Base-by-base conservation (phyloP, 352 stramenopile species). In the Phytopythium ostracodes region DNA sequence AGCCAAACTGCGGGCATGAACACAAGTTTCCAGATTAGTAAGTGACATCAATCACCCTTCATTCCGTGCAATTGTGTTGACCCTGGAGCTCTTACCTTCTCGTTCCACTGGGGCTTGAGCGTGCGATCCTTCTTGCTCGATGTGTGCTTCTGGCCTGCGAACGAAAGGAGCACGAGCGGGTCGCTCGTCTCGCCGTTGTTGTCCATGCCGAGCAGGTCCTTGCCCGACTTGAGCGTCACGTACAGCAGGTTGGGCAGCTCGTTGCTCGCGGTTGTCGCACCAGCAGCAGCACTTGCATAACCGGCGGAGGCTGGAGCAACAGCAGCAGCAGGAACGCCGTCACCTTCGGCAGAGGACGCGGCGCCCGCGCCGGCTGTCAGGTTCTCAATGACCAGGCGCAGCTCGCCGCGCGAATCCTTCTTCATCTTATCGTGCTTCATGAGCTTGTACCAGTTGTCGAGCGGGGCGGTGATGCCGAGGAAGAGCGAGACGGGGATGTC, bases 141-240 rank as follows among this genome's bases (percentile, higher is more conserved):
- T 61, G 87, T 81, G 60, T 96, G 83, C 56, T 93, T 89, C 65
- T 96, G 90, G 22, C 89, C 86, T 18, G 77, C 81, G 56, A 77
- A 80, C 53, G 68, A 76, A 8, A 96, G 62, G 47, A 92, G 87
- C 55, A 96, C 88, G 18, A 97, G 77, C 12, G 92, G 92, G 56
- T 98, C 92, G 52, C 84, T 95, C 6, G 77, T 87, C 0, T 76
- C 91, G 29, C 86, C 89, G 50, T 91, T 76, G 40, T 84, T 78
- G 64, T 96, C 88, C 82, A 96, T 96, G 0, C 83, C 82, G 20
- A 97, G 76, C 35, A 97, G 63, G 42, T 93, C 74, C 63, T 89
- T 89, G 49, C 80, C 84, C 11, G 80, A 86, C 35, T 89, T 79
- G 8, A 93, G 52, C 51, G 78, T 91, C 51, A 93, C 81, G 40